A percentile compares a stretch with the other conserved stretches of the same genome.
These are phyloP conservation scores for Exophiala sp. DNA, from an alignment of 2,329 filamentous ascomycete genomes.

Conservation along the genomic window DNA sequence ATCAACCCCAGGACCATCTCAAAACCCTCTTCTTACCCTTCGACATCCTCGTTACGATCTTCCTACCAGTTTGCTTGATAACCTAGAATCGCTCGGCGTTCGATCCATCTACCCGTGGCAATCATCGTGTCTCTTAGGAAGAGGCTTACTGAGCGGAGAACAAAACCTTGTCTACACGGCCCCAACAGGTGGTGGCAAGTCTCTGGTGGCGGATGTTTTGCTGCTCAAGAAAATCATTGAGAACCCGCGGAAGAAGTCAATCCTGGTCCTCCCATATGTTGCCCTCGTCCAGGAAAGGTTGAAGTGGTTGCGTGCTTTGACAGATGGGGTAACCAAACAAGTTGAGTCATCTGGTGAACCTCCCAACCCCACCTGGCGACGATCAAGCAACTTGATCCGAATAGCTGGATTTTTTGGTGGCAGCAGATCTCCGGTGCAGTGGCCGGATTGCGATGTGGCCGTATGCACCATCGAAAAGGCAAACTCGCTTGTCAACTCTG, in stretches of 20 bases:
- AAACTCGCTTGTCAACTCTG: constrained; percentile 68
- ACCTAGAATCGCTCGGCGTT: constrained; percentile 66
- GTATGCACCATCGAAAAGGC: constrained; percentile 80
- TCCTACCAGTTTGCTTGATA: constrained; percentile 57
- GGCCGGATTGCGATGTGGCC: constrained; percentile 73
- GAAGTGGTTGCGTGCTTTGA: constrained; percentile 66
- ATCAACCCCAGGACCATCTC: constrained; percentile 34
- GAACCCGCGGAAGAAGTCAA: constrained; percentile 61
- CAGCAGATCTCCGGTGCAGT: constrained; percentile 62
- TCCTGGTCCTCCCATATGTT: constrained; percentile 73
- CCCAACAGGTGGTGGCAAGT: constrained; percentile 72
- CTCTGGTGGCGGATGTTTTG: constrained; percentile 67
- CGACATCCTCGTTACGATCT: constrained; percentile 63
- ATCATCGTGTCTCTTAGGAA: constrained; percentile 66
- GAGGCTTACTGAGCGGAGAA: constrained; percentile 61
- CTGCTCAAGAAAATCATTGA: constrained; percentile 70
- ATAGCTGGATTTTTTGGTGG: constrained; percentile 74
- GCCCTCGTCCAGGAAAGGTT: constrained; percentile 77
- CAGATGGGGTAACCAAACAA: constrained; percentile 55
- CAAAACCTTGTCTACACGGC: constrained; percentile 76
- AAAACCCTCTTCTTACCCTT: constrained; percentile 54
- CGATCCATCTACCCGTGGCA: constrained; percentile 76
- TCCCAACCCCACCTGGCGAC: constrained; percentile 47
- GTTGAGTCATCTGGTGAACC: constrained; percentile 33
- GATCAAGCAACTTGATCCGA: constrained; percentile 53